Conservation (phyloP, 352 stramenopile genomes). For the Globisporangium cystogenes region DNA sequence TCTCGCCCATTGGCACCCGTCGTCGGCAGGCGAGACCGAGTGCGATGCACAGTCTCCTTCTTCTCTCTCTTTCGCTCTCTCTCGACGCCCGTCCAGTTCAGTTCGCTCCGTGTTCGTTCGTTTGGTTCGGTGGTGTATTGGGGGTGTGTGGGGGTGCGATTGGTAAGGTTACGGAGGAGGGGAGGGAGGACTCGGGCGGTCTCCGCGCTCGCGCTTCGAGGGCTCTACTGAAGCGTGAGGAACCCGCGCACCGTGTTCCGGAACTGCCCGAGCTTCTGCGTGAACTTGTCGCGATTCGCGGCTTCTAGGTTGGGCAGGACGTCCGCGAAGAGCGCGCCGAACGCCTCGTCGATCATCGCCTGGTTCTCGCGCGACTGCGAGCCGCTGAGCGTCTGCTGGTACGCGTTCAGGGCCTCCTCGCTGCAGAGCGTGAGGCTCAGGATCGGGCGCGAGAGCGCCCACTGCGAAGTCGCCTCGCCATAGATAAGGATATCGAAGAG, state of each 20-base stretch:
- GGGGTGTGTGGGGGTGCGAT: no score
- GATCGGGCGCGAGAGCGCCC: conserved; percentile 97
- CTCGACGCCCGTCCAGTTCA: no score
- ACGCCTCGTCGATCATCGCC: conserved; percentile 92
- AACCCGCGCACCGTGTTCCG: conserved; percentile 93
- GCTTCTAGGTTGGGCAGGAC: conserved; percentile 95
- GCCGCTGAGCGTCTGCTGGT: conserved; percentile 94
- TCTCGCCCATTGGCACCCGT: no score
- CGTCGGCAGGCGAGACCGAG: no score
- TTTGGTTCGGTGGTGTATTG: no score
- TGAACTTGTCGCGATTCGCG: conserved; percentile 98
- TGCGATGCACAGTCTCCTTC: no score
- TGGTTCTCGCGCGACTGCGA: conserved; percentile 93
- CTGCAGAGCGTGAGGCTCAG: conserved; percentile 96
- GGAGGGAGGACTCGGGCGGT: no score
- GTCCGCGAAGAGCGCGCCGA: conserved; percentile 94
- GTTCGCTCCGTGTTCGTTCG: no score
- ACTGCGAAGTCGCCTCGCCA: conserved; percentile 95
- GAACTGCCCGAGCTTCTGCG: conserved; percentile 96
- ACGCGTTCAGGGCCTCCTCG: conserved; percentile 88
- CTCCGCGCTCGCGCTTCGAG: conserved; percentile 3
- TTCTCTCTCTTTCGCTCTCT: no score
- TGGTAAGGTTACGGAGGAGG: no score
- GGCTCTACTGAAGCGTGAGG: conserved; percentile 84
- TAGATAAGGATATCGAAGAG: conserved; percentile 98